A percentile compares a stretch with the other conserved stretches of the same genome.
Conservation (phyloP, 345 rosid genomes). For the Toxicodendron radicans region DNA sequence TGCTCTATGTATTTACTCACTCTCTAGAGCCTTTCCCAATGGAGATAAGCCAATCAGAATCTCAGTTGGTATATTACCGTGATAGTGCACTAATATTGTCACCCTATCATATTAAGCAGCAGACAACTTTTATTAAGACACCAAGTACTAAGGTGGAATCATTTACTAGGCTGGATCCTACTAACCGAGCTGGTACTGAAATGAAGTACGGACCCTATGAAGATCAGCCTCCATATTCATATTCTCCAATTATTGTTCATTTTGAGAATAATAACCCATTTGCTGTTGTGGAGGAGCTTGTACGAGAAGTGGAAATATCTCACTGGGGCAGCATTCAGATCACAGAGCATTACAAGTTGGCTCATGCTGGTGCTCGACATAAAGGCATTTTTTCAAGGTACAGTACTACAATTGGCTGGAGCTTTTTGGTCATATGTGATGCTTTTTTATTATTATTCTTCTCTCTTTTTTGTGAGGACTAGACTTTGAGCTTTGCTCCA, state of each 20-base stretch:
- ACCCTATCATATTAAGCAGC: constrained; percentile 78
- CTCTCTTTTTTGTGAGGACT: neutral
- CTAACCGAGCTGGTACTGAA: constrained; percentile 68
- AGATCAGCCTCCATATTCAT: constrained; percentile 65
- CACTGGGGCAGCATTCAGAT: constrained; percentile 98
- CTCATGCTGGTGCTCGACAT: constrained; percentile 93
- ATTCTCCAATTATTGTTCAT: constrained; percentile 77
- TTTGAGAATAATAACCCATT: constrained; percentile 94
- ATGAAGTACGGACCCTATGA: constrained; percentile 92
- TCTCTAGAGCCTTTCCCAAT: constrained; percentile 88
- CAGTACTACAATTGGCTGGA: constrained; percentile 7
- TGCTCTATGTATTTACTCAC: constrained; percentile 76
- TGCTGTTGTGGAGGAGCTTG: constrained; percentile 97
- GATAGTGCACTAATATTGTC: constrained; percentile 79
- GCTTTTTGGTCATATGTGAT: constrained; percentile 6
- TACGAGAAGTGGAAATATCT: constrained; percentile 89
- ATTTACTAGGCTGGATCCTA: constrained; percentile 81
- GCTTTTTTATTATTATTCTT: neutral
- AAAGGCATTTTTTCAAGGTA: constrained; percentile 97
- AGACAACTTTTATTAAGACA: constrained; percentile 73
- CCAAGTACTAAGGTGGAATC: constrained; percentile 87
- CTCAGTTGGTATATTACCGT: constrained; percentile 84
- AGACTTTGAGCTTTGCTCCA: constrained; percentile 1
- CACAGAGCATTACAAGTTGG: constrained; percentile 81
- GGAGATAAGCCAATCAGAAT: constrained; percentile 90